Percentiles rank a stretch among this genome's conserved stretches.
Conservation (phyloP, 495 filamentous ascomycete species). For the Xylaria venustula region DNA sequence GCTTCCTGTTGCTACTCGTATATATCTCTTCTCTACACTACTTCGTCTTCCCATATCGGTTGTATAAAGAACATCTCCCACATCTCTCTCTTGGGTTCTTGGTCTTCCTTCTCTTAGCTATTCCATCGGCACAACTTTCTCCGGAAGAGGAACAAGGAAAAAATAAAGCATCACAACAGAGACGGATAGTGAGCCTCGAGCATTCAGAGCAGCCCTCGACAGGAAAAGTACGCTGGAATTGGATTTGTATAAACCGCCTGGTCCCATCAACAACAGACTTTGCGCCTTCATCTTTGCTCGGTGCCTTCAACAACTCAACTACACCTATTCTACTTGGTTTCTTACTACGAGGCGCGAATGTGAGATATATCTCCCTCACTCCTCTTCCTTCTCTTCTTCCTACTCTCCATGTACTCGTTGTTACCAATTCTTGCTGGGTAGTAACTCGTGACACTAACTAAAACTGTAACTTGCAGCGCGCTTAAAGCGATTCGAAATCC, state of each 20-base stretch:
- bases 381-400: conserved; percentile 12
- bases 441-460: conserved; percentile 21
- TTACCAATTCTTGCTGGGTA: too few relatives aligned
- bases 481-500: conserved; percentile 13
- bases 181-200: background rate
- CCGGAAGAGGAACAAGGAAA: background rate
- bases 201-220: background rate
- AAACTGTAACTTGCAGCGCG: conserved; percentile 16
- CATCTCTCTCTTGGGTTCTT: background rate
- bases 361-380: conserved; percentile 6
- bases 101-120: background rate
- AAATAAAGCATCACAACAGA: background rate
- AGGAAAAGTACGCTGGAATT: background rate
- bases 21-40: background rate
- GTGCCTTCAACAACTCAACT: background rate
- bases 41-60: background rate
- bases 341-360: conserved; percentile 21
- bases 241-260: background rate
- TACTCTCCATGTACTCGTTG: too few relatives aligned
- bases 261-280: background rate
- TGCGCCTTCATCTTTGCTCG: background rate
- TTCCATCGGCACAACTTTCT: background rate
- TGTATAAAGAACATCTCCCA: background rate
- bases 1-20: background rate
- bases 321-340: background rate